Evolutionary conservation across 2,329 filamentous ascomycete species (phyloP).

Genomic region (Fonsecaea pugnacius): DNA sequence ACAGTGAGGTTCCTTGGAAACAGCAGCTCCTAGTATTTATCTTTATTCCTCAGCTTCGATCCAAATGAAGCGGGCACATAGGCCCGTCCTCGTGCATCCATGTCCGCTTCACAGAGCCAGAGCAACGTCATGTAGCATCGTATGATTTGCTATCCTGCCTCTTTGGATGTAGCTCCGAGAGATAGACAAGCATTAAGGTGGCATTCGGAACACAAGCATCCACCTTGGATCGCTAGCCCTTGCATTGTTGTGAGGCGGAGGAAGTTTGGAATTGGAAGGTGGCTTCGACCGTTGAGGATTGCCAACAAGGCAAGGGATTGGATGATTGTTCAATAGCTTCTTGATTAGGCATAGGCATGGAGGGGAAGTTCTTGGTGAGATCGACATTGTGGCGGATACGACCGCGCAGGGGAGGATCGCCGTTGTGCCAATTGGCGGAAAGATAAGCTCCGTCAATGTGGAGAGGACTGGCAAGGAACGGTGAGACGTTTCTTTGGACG

Average conservation of each 20-base stretch:
- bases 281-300: not conserved
- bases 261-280: not conserved
- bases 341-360: constrained; percentile 22
- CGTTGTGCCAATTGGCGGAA: not conserved
- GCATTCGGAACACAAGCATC: constrained; percentile 10
- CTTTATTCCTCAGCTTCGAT: constrained; percentile 1
- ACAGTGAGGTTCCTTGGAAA: not conserved
- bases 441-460: constrained; percentile 1
- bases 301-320: constrained; percentile 16
- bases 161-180: constrained; percentile 18
- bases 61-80: not conserved
- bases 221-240: constrained; percentile 18
- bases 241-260: constrained; percentile 17
- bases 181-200: constrained; percentile 20
- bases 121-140: constrained; percentile 14
- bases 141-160: constrained; percentile 14
- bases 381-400: constrained; percentile 8
- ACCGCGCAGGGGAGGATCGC: not conserved
- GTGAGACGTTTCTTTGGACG: constrained; percentile 6
- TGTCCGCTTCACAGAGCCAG: not conserved
- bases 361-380: constrained; percentile 4
- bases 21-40: not conserved
- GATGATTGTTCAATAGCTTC: constrained; percentile 17
- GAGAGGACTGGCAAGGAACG: constrained; percentile 3
- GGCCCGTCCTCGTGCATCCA: constrained; percentile 1